Base-by-base conservation (phyloP, 1,284 basidiomycete genomes). In the Ganoderma meredithae region DNA sequence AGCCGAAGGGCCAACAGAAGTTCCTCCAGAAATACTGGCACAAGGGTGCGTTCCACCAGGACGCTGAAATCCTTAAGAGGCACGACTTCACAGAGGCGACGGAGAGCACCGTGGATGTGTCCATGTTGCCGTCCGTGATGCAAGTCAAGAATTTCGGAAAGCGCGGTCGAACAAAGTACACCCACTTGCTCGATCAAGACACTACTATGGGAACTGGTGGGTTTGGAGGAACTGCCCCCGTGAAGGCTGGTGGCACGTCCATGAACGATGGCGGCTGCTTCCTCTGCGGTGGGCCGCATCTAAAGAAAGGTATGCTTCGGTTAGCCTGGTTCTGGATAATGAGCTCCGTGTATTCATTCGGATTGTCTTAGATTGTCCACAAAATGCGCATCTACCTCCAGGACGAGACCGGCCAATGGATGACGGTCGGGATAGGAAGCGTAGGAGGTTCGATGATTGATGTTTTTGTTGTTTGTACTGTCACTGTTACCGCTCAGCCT, bases 21-120 rank as follows among this genome's bases (percentile, higher is more conserved):
- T 99, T 99, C 83, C 81, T 99, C 75, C 96, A 99, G 79, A 99
- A 98, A 82, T 99, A 98, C 79, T 99, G 96, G 89, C 98, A 99
- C 84, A 99, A 98, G 82, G 98, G 98, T 76, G 97, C 96, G 68
- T 99, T 99, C 85, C 96, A 98, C 81, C 95, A 95, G 91, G 97
- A 98, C 80, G 89, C 91, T 73, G 96, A 98, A 63, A 90, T 99
- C 71, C 88, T 98, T 74, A 88, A 87, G 75, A 83, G 84, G 68
- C 92, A 93, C 78, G 96, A 99, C 81, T 98, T 86, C 77, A 96
- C 95, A 0, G 94, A 95, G 76, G 91, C 94, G 22, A 98, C 96
- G 4, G 90, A 92, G 78, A 94, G 91, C 27, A 92, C 94, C 0
- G 79, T 96, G 60, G 96, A 99, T 78, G 89, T 97, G 53, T 91